Conservation (phyloP, 371 early-diverging fungal genomes). For the Actinomortierella ambigua region DNA sequence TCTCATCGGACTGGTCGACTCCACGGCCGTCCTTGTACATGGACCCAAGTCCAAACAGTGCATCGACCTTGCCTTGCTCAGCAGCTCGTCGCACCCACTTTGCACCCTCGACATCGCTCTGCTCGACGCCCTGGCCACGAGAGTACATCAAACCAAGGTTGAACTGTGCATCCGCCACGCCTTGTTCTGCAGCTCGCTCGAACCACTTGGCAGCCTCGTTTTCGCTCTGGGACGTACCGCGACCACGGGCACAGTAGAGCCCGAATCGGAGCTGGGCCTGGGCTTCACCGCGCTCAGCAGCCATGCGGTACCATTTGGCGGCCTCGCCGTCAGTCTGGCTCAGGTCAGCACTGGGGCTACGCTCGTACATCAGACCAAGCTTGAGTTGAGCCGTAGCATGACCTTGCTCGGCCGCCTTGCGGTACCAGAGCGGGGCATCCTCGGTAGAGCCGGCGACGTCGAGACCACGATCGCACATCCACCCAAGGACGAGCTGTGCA, state of each 20-base stretch:
- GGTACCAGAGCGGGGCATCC: too few species aligned
- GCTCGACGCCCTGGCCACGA: constrained; percentile 72
- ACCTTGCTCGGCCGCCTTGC: constrained; percentile 68
- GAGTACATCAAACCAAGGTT: constrained; percentile 82
- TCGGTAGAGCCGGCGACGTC: too few species aligned
- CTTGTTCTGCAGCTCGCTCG: constrained; percentile 67
- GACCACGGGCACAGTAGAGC: constrained; percentile 82
- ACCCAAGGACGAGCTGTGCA: too few species aligned
- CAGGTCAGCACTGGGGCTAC: too few species aligned
- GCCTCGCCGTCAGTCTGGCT: constrained; percentile 53
- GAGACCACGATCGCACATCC: too few species aligned
- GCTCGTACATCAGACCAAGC: too few species aligned
- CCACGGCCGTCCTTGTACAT: constrained; percentile 87
- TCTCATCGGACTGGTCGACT: constrained; percentile 63
- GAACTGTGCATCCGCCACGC: constrained; percentile 84
- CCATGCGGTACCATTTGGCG: constrained; percentile 75
- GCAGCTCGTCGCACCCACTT: constrained; percentile 81
- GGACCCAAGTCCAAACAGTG: constrained; percentile 67
- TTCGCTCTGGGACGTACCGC: constrained; percentile 71
- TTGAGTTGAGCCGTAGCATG: constrained; percentile 55
- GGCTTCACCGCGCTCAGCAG: constrained; percentile 78
- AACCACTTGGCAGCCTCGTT: constrained; percentile 78
- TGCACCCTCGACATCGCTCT: constrained; percentile 71
- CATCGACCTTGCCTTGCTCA: constrained; percentile 73
- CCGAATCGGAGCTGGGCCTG: constrained; percentile 70